phyloP scores from a whole-genome alignment of 768 basidiomycete species.

The Rhodosporidiobolus sp. region DNA sequence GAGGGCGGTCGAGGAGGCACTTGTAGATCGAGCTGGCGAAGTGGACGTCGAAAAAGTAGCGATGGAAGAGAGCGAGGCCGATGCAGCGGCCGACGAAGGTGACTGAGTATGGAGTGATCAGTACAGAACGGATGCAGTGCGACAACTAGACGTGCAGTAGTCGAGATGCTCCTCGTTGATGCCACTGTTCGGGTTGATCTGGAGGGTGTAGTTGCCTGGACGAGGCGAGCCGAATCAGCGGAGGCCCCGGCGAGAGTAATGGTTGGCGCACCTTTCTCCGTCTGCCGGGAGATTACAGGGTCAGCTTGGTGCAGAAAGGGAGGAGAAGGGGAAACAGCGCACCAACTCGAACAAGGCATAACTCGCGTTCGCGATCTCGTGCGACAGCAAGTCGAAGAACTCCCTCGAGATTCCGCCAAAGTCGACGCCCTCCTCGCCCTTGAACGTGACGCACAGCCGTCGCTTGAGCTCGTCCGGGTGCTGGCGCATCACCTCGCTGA shows the following conservation, averaged over 20 bases:
- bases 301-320: too few relatives aligned
- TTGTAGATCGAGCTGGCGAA: conserved; percentile 99
- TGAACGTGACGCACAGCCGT: conserved; percentile 85
- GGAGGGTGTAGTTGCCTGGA: conserved; percentile 99
- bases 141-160: conserved; percentile 57
- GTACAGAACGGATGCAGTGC: neutral
- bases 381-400: conserved; percentile 98
- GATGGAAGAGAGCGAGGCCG: conserved; percentile 96
- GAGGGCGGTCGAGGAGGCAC: conserved; percentile 98
- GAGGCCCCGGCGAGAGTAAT: too few relatives aligned
- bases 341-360: conserved; percentile 37
- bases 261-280: too few relatives aligned
- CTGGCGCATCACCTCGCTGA: conserved; percentile 98
- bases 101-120: conserved; percentile 40
- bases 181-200: conserved; percentile 80
- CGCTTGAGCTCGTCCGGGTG: conserved; percentile 96
- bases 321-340: neutral
- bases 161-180: conserved; percentile 98
- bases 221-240: too few relatives aligned
- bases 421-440: conserved; percentile 93
- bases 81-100: conserved; percentile 96
- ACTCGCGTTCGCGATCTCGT: conserved; percentile 77
- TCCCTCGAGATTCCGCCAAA: conserved; percentile 97
- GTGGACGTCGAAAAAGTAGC: conserved; percentile 97
- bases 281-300: conserved; percentile 70